Base-by-base conservation (phyloP, 139 green algal species). In the Tetraselmis striata region DNA sequence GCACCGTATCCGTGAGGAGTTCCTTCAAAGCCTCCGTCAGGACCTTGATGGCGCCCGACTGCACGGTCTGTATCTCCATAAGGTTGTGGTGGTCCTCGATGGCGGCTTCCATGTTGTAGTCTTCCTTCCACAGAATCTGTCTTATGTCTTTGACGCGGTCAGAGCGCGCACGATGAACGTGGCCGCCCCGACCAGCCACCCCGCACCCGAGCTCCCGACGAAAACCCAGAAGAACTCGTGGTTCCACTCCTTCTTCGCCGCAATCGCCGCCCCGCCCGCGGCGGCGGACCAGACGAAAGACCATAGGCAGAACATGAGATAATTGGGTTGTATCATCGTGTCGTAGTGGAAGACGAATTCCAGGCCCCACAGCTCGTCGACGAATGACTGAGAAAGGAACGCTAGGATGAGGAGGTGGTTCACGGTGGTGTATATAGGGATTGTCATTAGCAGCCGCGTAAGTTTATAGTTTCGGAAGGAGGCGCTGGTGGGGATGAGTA, bases 21-120 rank as follows among this genome's bases (percentile, higher is more conserved):
- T 86, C 83, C 31, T 86, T 86, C 1, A 86, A 74, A 1, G 83
- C 78, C 32, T 86, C 83, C 0, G 77, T 78, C 1, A 86, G 79
- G 26, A 45, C 77, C 75, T 86, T 86, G 26, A 86, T 74, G 0
- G 79, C 26, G 0, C 28, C n/a, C 1, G 77, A 59, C 83, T 86
- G 79, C 28, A 83, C 28, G 25, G 78, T 86, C 22, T 74, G 59
- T 25, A 79, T 77, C 45, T 81, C 31, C 22, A 85, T 67, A 5
- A 67, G 5, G 45, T 67, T 67, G 5, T 67, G 45, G 45, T 67
- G 5, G 18, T 67, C 45, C 18, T 25, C 45, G 5, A 67, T 18
- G 18, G 18, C 45, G 11, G 5, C 45, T 67, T 67, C 45, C 45
- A 67, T 67, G 5, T 67, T 67, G 45, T 67, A 25, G 5, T 5